phyloP scores from a whole-genome alignment of 345 rosid genomes.

The Theobroma cacao region DNA sequence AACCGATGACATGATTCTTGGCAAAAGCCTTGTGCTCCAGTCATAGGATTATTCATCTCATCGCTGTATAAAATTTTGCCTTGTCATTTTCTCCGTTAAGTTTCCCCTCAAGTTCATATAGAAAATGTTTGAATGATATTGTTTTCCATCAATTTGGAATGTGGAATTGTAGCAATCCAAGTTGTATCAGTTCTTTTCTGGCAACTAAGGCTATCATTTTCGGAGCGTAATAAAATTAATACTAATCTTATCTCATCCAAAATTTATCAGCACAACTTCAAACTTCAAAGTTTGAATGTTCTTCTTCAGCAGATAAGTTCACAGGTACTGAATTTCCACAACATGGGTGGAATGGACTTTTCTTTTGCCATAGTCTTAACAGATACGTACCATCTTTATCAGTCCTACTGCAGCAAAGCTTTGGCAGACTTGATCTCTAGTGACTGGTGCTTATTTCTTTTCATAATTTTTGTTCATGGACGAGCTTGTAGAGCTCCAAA shows the following conservation, averaged over 20 bases:
- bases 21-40: slow-evolving; percentile 74
- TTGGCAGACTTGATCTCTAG: background rate
- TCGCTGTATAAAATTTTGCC: background rate
- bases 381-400: too few species aligned
- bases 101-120: background rate
- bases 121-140: background rate
- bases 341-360: background rate
- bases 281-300: background rate
- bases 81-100: background rate
- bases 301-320: background rate
- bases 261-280: background rate
- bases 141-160: background rate
- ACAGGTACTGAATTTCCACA: background rate
- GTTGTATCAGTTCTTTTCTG: background rate
- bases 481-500: background rate
- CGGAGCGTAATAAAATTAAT: background rate
- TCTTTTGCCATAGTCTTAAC: background rate
- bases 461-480: too few species aligned
- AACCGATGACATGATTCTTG: slow-evolving; percentile 82
- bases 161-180: background rate
- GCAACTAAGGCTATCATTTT: background rate
- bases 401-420: background rate
- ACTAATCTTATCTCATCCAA: background rate
- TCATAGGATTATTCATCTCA: slow-evolving; percentile 25
- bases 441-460: too few species aligned